Base-by-base conservation (phyloP, 208 protist genomes). In the Blechomonas ayalai region DNA sequence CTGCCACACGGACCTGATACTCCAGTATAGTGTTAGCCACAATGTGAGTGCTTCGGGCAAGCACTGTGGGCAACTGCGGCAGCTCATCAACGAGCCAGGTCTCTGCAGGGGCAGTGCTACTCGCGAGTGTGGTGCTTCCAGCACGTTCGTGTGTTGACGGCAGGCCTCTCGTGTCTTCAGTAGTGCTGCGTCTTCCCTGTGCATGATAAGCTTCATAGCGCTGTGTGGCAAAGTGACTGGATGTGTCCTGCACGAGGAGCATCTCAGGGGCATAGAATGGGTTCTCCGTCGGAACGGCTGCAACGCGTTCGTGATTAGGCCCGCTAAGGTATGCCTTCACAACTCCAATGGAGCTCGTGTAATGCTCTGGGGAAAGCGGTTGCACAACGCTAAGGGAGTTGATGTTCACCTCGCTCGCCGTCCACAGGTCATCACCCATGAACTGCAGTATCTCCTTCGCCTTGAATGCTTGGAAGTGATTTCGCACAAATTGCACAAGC, bases 341-440 rank as follows among this genome's bases (percentile, higher is more conserved):
- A 40, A 70, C 60, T 27, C 55, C 62, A 38, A 88, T 76, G 3
- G 43, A 22, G 28, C 27, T 41, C 29, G 56, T 56, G 59, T 86
- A 92, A 16, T 45, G 29, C 8, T 65, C 55, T 0, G 82, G 71
- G 0, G 58, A 60, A 37, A 86, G 40, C 4, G 84, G 72, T 38
- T 48, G 45, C 31, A 90, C 76, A 36, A 90, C 67, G 46, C 71
- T 75, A 38, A 90, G 44, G 9, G 69, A 68, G 12, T 48, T 35
- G 25, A 67, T 73, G 23, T 61, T 65, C 19, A 87, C 52, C 18
- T 72, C 60, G 35, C 67, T 74, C 5, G 75, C 59, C 1, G 52
- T 26, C 81, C 79, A 89, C 27, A 50, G 36, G 49, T 89, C 80
- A 6, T 92, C 73, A 0, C 35, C 50, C 76, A 92, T 84, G 41